phyloP scores from a whole-genome alignment of 805 yeast species.

The Saturnispora halmiae region DNA sequence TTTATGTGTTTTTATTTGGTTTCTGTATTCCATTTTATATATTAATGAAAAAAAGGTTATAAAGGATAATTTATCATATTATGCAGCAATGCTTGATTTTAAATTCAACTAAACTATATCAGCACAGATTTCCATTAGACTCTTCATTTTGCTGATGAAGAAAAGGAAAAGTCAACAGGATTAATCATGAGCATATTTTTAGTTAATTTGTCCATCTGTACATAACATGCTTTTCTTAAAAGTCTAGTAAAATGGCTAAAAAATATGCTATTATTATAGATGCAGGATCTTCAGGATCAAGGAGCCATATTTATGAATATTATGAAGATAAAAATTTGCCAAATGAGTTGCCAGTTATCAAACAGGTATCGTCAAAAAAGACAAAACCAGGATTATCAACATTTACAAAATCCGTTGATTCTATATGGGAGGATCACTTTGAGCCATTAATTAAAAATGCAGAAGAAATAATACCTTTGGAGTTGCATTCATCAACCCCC shows the following conservation, averaged over 20 bases:
- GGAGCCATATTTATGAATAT: conserved; percentile 82
- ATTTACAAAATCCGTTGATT: conserved; percentile 42
- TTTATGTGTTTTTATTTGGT: neutral
- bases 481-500: conserved; percentile 60
- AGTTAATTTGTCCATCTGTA: neutral
- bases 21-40: neutral
- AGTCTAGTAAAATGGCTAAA: neutral
- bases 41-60: neutral
- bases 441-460: conserved; percentile 60
- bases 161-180: no score
- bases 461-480: conserved; percentile 54
- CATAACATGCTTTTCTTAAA: neutral
- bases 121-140: no score
- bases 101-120: no score
- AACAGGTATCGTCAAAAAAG: conserved; percentile 59
- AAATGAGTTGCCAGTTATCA: conserved; percentile 14
- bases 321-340: conserved; percentile 27
- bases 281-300: conserved; percentile 93
- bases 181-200: neutral
- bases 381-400: conserved; percentile 80
- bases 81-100: no score
- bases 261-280: conserved; percentile 84
- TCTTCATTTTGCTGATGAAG: no score
- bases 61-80: no score
- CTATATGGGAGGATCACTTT: conserved; percentile 68